A percentile compares a stretch with the other conserved stretches of the same genome.
Evolutionary conservation across 2,329 filamentous ascomycete species (phyloP).

Genomic region (Emergomyces orientalis): DNA sequence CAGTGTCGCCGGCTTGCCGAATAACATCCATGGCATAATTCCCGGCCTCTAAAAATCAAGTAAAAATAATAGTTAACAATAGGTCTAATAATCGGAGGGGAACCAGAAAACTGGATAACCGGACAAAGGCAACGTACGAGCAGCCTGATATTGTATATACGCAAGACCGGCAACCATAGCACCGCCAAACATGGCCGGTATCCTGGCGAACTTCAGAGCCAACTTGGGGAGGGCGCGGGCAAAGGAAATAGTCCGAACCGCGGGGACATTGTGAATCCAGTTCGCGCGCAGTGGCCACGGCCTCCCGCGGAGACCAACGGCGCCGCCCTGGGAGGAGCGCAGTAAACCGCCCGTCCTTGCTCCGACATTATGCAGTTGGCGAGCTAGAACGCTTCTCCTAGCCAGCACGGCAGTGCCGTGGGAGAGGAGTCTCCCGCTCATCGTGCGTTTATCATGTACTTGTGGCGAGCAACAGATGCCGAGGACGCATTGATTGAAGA

Average conservation of each 20-base stretch:
- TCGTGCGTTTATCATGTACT: slow-evolving; percentile 37
- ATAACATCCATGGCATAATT: slow-evolving; percentile 70
- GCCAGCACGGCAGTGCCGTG: slow-evolving; percentile 60
- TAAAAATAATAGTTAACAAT: slow-evolving; percentile 5
- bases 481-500: slow-evolving; percentile 1
- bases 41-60: slow-evolving; percentile 52
- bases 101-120: no score
- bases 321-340: slow-evolving; percentile 48
- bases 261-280: slow-evolving; percentile 69
- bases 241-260: slow-evolving; percentile 57
- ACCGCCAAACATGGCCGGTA: slow-evolving; percentile 87
- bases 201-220: slow-evolving; percentile 75
- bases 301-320: slow-evolving; percentile 38
- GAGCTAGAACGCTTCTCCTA: slow-evolving; percentile 51
- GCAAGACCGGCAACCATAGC: slow-evolving; percentile 77
- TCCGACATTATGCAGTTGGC: slow-evolving; percentile 52
- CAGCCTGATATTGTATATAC: slow-evolving; percentile 93
- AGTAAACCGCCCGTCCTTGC: slow-evolving; percentile 61
- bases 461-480: background rate
- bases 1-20: slow-evolving; percentile 61
- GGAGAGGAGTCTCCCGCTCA: slow-evolving; percentile 68
- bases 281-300: slow-evolving; percentile 65
- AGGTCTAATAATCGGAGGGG: background rate
- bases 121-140: slow-evolving; percentile 49
- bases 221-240: slow-evolving; percentile 68